Evolutionary conservation across 495 filamentous ascomycete genomes (phyloP).

Genomic region (Penicillium herquei): DNA sequence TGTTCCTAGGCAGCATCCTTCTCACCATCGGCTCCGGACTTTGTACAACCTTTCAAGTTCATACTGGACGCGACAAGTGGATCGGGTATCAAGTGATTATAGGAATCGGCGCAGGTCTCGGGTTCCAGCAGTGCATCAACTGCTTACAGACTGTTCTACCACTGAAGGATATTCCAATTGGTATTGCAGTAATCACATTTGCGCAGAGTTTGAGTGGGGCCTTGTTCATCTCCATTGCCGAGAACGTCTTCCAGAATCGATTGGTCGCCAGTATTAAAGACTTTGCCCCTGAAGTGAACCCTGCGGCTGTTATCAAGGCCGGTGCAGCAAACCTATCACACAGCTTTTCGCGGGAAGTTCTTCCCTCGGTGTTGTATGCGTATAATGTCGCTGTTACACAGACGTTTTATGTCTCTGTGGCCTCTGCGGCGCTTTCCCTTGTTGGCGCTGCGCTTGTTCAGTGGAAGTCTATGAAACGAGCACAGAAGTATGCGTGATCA

Average conservation of each 20-base stretch:
- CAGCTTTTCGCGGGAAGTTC: conserved; percentile 39
- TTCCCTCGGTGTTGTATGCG: conserved; percentile 58
- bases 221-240: conserved; percentile 70
- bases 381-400: conserved; percentile 70
- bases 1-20: conserved; percentile 59
- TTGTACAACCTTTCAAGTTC: conserved; percentile 59
- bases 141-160: conserved; percentile 67
- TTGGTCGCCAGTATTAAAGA: conserved; percentile 55
- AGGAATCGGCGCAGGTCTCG: conserved; percentile 66
- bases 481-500: conserved; percentile 3
- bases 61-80: conserved; percentile 56
- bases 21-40: conserved; percentile 67
- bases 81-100: conserved; percentile 74
- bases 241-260: conserved; percentile 75
- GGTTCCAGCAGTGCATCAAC: conserved; percentile 67
- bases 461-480: conserved; percentile 69
- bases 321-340: conserved; percentile 67
- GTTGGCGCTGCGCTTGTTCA: conserved; percentile 61
- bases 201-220: conserved; percentile 71
- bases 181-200: conserved; percentile 66
- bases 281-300: conserved; percentile 52
- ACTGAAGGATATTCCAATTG: conserved; percentile 62
- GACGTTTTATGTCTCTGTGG: conserved; percentile 67
- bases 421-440: conserved; percentile 57
- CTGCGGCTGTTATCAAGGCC: conserved; percentile 49